Base-by-base conservation (phyloP, 1,284 basidiomycete species). In the Cryptococcus deneoformans region DNA sequence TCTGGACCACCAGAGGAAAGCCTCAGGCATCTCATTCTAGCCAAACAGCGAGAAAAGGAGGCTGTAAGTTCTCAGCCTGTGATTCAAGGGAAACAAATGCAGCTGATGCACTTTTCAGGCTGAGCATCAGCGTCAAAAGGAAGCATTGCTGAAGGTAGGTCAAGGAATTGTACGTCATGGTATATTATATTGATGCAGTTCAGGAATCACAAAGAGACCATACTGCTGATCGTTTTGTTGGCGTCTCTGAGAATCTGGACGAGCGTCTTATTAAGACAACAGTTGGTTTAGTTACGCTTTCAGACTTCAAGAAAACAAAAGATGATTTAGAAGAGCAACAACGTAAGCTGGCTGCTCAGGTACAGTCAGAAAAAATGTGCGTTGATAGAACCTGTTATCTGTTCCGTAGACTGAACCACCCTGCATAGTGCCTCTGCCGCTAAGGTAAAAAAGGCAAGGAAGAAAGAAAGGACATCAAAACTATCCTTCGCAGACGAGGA, bases 171-270 rank as follows among this genome's bases (percentile, higher is more conserved):
- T n/a, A 10, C 11, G 20, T 45, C 11, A 47, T 48, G 6, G 10
- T 11, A 43, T 7, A 47, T n/a, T 55, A 35, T 14, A n/a, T 16
- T 46, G 11, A 37, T 8, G 20, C 38, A n/a, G 20, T 7, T 7
- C 50, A 74, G 71, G 72, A 75, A 20, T 59, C 68, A 6, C 65
- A 71, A 53, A 91, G 77, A 83, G 88, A 59, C 85, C 89, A 55
- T 86, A 90, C 89, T 0, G 79, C 84, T 0, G 88, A 89, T 70
- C 89, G 93, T 56, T 99, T 99, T 76, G 88, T 94, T 20, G 89
- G 90, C 5, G 91, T 96, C 76, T 87, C 91, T 77, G 95, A 98
- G 73, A 92, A 89, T 5, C 87, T 98, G 81, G 95, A 98, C 74
- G 96, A 99, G 58, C 84, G 85, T 10, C 83, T 99, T 52, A 98